Conservation (phyloP, 2,329 filamentous ascomycete genomes). For the Boeremia exigua region DNA sequence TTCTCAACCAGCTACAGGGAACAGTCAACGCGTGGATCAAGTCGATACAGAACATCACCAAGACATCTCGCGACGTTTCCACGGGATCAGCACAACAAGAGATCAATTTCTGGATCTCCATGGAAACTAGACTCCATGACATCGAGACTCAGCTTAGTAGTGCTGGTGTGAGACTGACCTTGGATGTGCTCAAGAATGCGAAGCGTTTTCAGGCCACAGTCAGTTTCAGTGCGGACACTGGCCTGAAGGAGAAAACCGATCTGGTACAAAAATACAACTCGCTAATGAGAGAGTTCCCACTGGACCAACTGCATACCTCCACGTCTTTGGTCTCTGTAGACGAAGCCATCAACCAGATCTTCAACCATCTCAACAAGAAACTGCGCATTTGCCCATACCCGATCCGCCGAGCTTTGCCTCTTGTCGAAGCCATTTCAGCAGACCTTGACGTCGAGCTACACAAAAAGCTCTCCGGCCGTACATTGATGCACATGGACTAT, state of each 20-base stretch:
- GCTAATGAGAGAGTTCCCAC: slow-evolving; percentile 95
- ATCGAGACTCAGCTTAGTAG: slow-evolving; percentile 89
- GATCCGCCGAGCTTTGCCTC: slow-evolving; percentile 83
- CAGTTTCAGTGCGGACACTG: slow-evolving; percentile 95
- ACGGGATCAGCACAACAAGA: slow-evolving; percentile 88
- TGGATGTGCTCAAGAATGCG: slow-evolving; percentile 94
- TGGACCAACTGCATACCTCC: slow-evolving; percentile 92
- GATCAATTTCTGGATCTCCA: slow-evolving; percentile 98
- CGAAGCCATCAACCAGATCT: slow-evolving; percentile 88
- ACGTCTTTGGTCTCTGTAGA: slow-evolving; percentile 87
- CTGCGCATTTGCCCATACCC: slow-evolving; percentile 95
- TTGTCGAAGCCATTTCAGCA: slow-evolving; percentile 96
- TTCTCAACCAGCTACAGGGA: slow-evolving; percentile 91
- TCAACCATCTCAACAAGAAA: slow-evolving; percentile 96
- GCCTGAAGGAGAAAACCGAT: slow-evolving; percentile 93
- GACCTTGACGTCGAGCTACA: slow-evolving; percentile 90
- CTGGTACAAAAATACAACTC: slow-evolving; percentile 98
- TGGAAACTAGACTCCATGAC: slow-evolving; percentile 90
- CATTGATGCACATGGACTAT: slow-evolving; percentile 91
- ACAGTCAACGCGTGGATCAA: slow-evolving; percentile 99
- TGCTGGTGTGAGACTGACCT: slow-evolving; percentile 85
- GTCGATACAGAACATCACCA: slow-evolving; percentile 95
- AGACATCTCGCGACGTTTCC: slow-evolving; percentile 84
- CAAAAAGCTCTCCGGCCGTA: slow-evolving; percentile 80
- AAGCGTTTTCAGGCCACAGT: slow-evolving; percentile 98